Percentiles rank a stretch among this genome's conserved stretches.
phyloP scores from a whole-genome alignment of 805 yeast genomes.

The Candida verbasci region DNA sequence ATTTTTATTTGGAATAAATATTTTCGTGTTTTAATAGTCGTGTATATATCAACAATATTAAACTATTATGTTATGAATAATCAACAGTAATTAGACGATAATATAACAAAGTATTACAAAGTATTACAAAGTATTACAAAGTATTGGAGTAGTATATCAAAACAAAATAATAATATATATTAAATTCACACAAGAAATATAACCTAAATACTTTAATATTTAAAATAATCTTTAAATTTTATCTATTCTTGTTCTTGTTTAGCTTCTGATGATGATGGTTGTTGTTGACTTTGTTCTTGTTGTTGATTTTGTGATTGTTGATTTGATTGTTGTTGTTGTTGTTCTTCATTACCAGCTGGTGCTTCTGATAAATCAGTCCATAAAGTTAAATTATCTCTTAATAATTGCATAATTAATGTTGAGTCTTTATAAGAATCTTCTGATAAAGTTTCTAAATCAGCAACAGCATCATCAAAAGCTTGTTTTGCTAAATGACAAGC shows the following conservation, averaged over 20 bases:
- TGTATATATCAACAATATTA: too few relatives aligned
- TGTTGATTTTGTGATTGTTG: constrained; percentile 1
- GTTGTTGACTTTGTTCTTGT: too few relatives aligned
- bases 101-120: too few relatives aligned
- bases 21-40: constrained; percentile 5
- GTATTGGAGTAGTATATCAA: not conserved
- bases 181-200: constrained; percentile 10
- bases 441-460: constrained; percentile 94
- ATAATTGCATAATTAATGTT: constrained; percentile 96
- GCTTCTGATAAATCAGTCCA: constrained; percentile 97
- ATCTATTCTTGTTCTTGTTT: constrained; percentile 17
- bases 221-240: too few relatives aligned
- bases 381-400: constrained; percentile 96
- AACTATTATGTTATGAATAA: not conserved
- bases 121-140: too few relatives aligned
- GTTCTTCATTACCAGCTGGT: constrained; percentile 38
- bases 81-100: too few relatives aligned
- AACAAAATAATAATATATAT: constrained; percentile 5
- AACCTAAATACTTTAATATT: constrained; percentile 6
- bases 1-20: not conserved
- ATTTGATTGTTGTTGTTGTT: constrained; percentile 10
- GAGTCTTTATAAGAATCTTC: constrained; percentile 99
- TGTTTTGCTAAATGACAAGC: constrained; percentile 99
- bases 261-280: constrained; percentile 13
- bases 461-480: constrained; percentile 98